These are phyloP conservation scores for Populus tremula DNA, from an alignment of 345 rosid species.

Conservation along the genomic window DNA sequence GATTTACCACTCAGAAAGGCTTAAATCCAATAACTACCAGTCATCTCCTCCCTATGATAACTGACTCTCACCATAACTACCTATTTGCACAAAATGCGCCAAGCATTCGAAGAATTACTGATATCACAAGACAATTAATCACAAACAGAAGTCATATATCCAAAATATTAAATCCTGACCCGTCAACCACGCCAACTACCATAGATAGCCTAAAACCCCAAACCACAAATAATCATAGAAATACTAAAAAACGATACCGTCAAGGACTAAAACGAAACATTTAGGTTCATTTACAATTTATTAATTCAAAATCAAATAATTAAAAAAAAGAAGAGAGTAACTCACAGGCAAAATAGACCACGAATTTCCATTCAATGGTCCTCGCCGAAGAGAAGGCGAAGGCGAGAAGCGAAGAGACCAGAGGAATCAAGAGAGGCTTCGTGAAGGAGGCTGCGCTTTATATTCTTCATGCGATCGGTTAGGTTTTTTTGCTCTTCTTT, in stretches of 20 bases:
- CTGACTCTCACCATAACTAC: background rate
- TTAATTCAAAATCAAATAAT: background rate
- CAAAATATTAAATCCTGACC: background rate
- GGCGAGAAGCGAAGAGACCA: conserved; percentile 71
- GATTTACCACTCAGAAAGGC: background rate
- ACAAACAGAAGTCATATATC: background rate
- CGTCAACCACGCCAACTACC: background rate
- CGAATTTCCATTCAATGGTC: conserved; percentile 10
- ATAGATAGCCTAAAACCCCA: background rate
- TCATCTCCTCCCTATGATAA: background rate
- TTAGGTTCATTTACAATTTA: background rate
- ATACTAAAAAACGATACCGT: background rate
- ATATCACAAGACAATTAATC: background rate
- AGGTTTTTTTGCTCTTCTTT: conserved; percentile 56
- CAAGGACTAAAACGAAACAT: background rate
- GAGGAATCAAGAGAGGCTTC: conserved; percentile 79
- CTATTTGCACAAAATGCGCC: background rate
- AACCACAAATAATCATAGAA: background rate
- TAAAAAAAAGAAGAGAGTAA: background rate
- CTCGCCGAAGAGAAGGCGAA: conserved; percentile 61
- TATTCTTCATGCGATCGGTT: conserved; percentile 49
- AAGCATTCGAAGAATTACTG: background rate
- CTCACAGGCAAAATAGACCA: background rate
- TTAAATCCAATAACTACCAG: background rate
- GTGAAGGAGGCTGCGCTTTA: conserved; percentile 56